Evolutionary conservation across 2,329 filamentous ascomycete genomes (phyloP).

Genomic region (Phialophora macrospora): DNA sequence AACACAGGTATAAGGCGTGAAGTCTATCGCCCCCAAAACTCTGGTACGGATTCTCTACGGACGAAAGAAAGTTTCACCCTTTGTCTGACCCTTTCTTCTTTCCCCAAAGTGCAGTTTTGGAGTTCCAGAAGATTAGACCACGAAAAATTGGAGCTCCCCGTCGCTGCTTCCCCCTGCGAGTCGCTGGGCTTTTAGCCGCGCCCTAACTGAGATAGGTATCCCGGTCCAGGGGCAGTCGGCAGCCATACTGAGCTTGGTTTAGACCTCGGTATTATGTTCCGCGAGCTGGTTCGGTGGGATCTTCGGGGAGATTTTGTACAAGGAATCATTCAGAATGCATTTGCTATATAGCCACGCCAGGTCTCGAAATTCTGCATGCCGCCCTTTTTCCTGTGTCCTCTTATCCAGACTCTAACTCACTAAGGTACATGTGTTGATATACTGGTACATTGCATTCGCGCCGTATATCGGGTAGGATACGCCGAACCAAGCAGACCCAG

Average conservation of each 20-base stretch:
- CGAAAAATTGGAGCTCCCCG: slow-evolving; percentile 22
- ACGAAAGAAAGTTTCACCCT: slow-evolving; percentile 6
- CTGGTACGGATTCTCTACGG: background rate
- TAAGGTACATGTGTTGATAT: slow-evolving; percentile 13
- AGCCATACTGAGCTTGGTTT: slow-evolving; percentile 9
- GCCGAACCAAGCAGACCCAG: slow-evolving; percentile 10
- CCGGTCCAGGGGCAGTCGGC: slow-evolving; percentile 13
- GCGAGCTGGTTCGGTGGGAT: background rate
- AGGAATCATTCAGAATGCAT: slow-evolving; percentile 2
- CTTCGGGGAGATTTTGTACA: background rate
- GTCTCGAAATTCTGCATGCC: background rate
- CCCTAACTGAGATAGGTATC: slow-evolving; percentile 14
- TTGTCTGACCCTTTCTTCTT: slow-evolving; percentile 12
- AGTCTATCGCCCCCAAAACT: background rate
- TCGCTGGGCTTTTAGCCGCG: slow-evolving; percentile 20
- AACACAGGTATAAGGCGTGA: background rate
- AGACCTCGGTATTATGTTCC: slow-evolving; percentile 14
- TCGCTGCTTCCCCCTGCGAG: background rate
- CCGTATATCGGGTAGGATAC: slow-evolving; percentile 1
- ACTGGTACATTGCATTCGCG: slow-evolving; percentile 10
- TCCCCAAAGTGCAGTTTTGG: slow-evolving; percentile 9
- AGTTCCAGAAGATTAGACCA: slow-evolving; percentile 13
- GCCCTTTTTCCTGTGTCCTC: background rate
- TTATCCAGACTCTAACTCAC: background rate
- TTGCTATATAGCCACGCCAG: slow-evolving; percentile 3